Percentiles rank a stretch among this genome's conserved stretches.
phyloP scores from a whole-genome alignment of 768 basidiomycete species.

The Postia placenta region DNA sequence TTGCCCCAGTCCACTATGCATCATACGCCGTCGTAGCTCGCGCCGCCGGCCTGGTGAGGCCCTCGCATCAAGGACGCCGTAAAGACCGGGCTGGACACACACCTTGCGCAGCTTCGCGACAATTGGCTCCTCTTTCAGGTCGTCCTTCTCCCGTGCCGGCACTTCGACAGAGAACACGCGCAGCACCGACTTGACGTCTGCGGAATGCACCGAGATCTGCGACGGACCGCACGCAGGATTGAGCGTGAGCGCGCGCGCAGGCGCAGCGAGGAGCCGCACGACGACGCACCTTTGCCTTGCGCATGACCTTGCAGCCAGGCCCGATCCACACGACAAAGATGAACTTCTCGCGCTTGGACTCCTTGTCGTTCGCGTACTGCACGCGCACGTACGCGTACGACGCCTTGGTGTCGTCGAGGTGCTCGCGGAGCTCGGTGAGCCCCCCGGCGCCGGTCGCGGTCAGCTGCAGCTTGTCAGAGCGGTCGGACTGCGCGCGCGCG shows the following conservation, averaged over 20 bases:
- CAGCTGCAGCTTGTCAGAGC: conserved; percentile 75
- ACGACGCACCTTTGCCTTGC: conserved; percentile 74
- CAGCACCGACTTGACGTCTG: conserved; percentile 80
- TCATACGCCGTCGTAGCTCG: conserved; percentile 83
- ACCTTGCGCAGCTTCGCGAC: conserved; percentile 79
- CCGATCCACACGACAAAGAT: conserved; percentile 85
- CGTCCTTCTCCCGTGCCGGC: conserved; percentile 74
- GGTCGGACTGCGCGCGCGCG: conserved; percentile 43
- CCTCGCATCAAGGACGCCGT: background rate
- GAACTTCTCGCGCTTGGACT: conserved; percentile 86
- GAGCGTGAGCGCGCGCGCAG: conserved; percentile 5
- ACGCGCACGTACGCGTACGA: conserved; percentile 84
- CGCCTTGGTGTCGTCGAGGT: conserved; percentile 67
- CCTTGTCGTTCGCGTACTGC: conserved; percentile 80
- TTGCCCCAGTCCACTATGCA: background rate
- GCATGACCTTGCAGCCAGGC: conserved; percentile 78
- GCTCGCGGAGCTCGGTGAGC: conserved; percentile 67
- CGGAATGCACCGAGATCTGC: conserved; percentile 88
- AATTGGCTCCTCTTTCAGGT: conserved; percentile 85
- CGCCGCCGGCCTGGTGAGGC: conserved; percentile 65
- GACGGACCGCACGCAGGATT: background rate
- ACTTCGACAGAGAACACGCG: conserved; percentile 84
- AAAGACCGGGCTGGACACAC: conserved; percentile 14
- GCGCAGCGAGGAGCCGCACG: background rate
- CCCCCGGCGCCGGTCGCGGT: conserved; percentile 78